These are phyloP conservation scores for Arthrobotrys pseudoclavata DNA, from an alignment of 2,329 filamentous ascomycete genomes.

Conservation along the genomic window DNA sequence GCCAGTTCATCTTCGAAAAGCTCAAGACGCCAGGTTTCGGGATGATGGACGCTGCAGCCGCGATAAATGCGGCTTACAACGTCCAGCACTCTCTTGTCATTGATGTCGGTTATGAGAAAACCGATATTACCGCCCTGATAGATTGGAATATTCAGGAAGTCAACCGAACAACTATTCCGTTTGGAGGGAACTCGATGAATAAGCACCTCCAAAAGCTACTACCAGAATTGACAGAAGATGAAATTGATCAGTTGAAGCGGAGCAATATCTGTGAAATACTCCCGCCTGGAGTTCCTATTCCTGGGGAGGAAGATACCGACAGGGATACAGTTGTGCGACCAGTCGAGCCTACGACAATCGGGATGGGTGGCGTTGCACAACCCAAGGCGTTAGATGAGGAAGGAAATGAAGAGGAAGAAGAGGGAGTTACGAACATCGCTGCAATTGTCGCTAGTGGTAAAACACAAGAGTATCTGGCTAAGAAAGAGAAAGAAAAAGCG, in stretches of 20 bases:
- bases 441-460: slow-evolving; percentile 85
- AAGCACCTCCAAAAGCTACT: slow-evolving; percentile 78
- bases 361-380: slow-evolving; percentile 34
- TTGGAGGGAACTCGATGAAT: slow-evolving; percentile 91
- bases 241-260: slow-evolving; percentile 79
- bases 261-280: slow-evolving; percentile 77
- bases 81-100: slow-evolving; percentile 85
- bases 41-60: slow-evolving; percentile 88
- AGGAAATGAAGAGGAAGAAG: slow-evolving; percentile 69
- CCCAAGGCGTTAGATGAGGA: slow-evolving; percentile 62
- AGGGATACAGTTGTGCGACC: slow-evolving; percentile 70
- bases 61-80: slow-evolving; percentile 84
- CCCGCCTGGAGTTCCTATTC: slow-evolving; percentile 70
- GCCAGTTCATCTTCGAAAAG: slow-evolving; percentile 96
- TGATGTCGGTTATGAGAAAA: slow-evolving; percentile 92
- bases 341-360: slow-evolving; percentile 58
- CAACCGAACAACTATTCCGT: slow-evolving; percentile 74
- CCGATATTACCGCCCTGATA: slow-evolving; percentile 89
- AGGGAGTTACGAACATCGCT: slow-evolving; percentile 86
- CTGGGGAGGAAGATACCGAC: slow-evolving; percentile 64
- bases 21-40: slow-evolving; percentile 94
- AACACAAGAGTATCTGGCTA: slow-evolving; percentile 83
- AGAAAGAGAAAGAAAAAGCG: slow-evolving; percentile 83
- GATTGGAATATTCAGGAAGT: slow-evolving; percentile 83
- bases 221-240: slow-evolving; percentile 74